These are phyloP conservation scores for Didymosphaeria variabile DNA, from an alignment of 2,329 filamentous ascomycete genomes.

Conservation along the genomic window DNA sequence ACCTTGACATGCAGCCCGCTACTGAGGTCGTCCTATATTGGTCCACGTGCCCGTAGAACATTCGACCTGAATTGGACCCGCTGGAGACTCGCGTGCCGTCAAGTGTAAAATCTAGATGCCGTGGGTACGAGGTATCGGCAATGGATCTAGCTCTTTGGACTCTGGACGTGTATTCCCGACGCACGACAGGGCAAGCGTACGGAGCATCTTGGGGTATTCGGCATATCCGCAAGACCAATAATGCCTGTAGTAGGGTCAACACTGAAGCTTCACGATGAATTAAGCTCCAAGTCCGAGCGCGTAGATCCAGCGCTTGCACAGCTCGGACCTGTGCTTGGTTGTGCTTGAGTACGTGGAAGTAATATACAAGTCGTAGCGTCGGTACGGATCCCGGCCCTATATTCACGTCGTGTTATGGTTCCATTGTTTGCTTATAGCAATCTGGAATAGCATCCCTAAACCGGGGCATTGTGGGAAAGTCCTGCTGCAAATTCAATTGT, in stretches of 20 bases:
- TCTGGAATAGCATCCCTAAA: not conserved
- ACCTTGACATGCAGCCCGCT: slow-evolving; percentile 1
- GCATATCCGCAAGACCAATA: not conserved
- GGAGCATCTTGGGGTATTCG: not conserved
- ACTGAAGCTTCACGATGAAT: not conserved
- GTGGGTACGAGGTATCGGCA: not conserved
- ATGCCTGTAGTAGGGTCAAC: not conserved
- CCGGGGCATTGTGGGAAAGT: not conserved
- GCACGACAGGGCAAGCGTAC: not conserved
- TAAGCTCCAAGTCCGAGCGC: not conserved
- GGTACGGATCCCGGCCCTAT: slow-evolving; percentile 12
- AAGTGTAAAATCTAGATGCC: not conserved
- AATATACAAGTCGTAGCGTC: slow-evolving; percentile 4
- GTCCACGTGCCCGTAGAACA: not conserved
- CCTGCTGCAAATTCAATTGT: too few species aligned
- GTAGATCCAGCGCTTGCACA: slow-evolving; percentile 4
- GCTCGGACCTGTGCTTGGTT: slow-evolving; percentile 4
- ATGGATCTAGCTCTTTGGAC: too few species aligned
- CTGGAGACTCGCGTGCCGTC: not conserved
- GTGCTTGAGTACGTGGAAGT: slow-evolving; percentile 4
- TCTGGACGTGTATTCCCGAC: too few species aligned
- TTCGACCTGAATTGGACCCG: not conserved
- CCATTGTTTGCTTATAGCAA: not conserved
- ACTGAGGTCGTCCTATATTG: not conserved
- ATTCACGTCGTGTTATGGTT: slow-evolving; percentile 1